Evolutionary conservation across 495 filamentous ascomycete genomes (phyloP).

Genomic region (Tirmania nivea): DNA sequence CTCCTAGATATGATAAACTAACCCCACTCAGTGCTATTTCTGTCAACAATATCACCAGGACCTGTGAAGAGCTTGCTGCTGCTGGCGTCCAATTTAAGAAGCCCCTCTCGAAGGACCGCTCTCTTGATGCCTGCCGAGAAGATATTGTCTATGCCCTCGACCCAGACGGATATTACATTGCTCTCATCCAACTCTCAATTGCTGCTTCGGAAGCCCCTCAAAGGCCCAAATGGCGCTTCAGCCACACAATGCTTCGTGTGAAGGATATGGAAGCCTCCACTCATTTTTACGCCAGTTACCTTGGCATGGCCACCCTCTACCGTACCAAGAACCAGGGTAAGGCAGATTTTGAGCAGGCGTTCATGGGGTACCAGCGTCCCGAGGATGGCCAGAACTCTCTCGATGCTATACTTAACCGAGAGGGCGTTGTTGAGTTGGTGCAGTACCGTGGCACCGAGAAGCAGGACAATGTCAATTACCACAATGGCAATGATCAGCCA

Average conservation of each 20-base stretch:
- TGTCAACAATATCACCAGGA: conserved; percentile 76
- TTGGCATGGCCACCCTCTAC: conserved; percentile 68
- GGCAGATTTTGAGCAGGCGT: conserved; percentile 72
- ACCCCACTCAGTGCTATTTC: conserved; percentile 26
- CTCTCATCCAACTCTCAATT: conserved; percentile 38
- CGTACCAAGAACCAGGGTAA: conserved; percentile 41
- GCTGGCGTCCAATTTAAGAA: conserved; percentile 89
- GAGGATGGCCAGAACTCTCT: conserved; percentile 46
- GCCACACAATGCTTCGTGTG: conserved; percentile 87
- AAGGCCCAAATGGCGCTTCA: conserved; percentile 20
- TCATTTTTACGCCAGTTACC: conserved; percentile 71
- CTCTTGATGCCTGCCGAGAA: conserved; percentile 30
- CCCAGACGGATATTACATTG: conserved; percentile 85
- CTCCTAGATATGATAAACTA: not conserved
- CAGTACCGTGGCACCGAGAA: conserved; percentile 53
- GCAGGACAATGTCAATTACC: conserved; percentile 62
- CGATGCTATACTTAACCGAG: not conserved
- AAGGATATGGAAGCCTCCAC: conserved; percentile 69
- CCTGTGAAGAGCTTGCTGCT: conserved; percentile 70
- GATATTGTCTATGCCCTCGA: conserved; percentile 76
- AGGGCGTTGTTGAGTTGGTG: not conserved
- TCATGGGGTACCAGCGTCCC: conserved; percentile 47
- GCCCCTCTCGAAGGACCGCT: conserved; percentile 67
- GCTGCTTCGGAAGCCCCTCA: conserved; percentile 13
- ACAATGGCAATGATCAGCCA: conserved; percentile 75